Evolutionary conservation across 2,329 filamentous ascomycete genomes (phyloP).

Genomic region (Pezicula radicicola): DNA sequence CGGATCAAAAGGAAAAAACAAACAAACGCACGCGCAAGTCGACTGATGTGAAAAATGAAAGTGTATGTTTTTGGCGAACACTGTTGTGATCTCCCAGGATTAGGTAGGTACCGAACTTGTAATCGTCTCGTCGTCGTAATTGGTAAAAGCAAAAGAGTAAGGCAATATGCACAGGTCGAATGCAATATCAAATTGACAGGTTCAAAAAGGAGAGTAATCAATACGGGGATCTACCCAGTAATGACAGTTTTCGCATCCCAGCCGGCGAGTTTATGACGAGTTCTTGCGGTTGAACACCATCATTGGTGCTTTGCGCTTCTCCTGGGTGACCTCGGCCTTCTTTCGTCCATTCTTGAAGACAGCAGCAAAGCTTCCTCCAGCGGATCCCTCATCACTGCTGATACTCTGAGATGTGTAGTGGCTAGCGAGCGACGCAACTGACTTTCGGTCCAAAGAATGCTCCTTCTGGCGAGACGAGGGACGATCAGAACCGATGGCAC

Average conservation of each 20-base stretch:
- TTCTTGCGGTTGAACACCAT: conserved; percentile 90
- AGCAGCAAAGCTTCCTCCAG: conserved; percentile 62
- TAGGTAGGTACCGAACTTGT: conserved; percentile 2
- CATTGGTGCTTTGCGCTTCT: conserved; percentile 79
- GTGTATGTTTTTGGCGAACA: not conserved
- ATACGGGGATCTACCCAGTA: conserved; percentile 29
- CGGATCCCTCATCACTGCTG: conserved; percentile 58
- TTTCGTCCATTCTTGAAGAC: conserved; percentile 60
- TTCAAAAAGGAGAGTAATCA: conserved; percentile 27
- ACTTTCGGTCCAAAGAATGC: conserved; percentile 52
- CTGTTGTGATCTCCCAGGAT: not conserved
- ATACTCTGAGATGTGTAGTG: conserved; percentile 60
- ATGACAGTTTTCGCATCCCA: conserved; percentile 15
- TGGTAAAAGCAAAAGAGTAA: conserved; percentile 26
- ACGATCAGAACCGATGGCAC: conserved; percentile 84
- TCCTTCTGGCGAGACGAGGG: conserved; percentile 68
- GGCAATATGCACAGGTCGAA: conserved; percentile 32
- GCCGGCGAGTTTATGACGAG: conserved; percentile 37
- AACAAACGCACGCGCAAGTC: not conserved
- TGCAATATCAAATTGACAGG: conserved; percentile 34
- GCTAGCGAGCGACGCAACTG: conserved; percentile 39
- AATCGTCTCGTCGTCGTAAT: conserved; percentile 24
- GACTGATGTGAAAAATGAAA: not conserved
- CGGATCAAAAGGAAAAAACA: not conserved
- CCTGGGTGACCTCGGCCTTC: conserved; percentile 54